phyloP scores from a whole-genome alignment of 768 basidiomycete species.

The Calocybe cyanea region DNA sequence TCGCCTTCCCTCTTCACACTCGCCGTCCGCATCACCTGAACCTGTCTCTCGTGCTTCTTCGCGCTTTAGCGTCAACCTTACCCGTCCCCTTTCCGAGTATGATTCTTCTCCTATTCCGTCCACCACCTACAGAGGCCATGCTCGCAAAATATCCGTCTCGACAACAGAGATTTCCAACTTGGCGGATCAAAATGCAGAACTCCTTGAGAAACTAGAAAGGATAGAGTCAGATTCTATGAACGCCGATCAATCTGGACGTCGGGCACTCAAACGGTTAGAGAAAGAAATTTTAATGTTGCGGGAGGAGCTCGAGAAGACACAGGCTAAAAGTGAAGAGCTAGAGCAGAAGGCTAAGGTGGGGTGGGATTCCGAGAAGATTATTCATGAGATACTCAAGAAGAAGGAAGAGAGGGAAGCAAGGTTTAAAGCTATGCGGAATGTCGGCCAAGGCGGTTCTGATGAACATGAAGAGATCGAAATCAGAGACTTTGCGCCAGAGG shows the following conservation, averaged over 20 bases:
- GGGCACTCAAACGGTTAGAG: constrained; percentile 69
- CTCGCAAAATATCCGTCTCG: constrained; percentile 58
- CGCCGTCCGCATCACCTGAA: constrained; percentile 33
- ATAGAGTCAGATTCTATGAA: constrained; percentile 67
- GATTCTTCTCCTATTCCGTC: constrained; percentile 13
- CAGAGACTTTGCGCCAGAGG: constrained; percentile 61
- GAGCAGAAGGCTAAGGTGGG: constrained; percentile 60
- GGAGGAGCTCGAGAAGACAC: constrained; percentile 75
- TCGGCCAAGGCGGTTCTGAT: constrained; percentile 24
- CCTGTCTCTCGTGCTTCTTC: constrained; percentile 25
- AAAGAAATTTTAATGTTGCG: constrained; percentile 74
- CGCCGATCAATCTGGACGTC: constrained; percentile 64
- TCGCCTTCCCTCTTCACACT: constrained; percentile 50
- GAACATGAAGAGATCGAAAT: constrained; percentile 29
- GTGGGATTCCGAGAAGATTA: constrained; percentile 35
- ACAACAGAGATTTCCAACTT: constrained; percentile 66
- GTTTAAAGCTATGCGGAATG: constrained; percentile 47
- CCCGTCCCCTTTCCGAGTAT: constrained; percentile 18
- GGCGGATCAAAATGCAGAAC: constrained; percentile 81
- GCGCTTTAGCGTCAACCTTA: constrained; percentile 25
- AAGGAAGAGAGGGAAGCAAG: constrained; percentile 52
- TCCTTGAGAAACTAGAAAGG: constrained; percentile 69
- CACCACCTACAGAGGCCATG: constrained; percentile 25
- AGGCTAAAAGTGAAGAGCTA: constrained; percentile 63
- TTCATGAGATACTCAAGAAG: constrained; percentile 41